A percentile compares a stretch with the other conserved stretches of the same genome.
Conservation (phyloP, 2,329 filamentous ascomycete species). For the Sporothrix phasma region DNA sequence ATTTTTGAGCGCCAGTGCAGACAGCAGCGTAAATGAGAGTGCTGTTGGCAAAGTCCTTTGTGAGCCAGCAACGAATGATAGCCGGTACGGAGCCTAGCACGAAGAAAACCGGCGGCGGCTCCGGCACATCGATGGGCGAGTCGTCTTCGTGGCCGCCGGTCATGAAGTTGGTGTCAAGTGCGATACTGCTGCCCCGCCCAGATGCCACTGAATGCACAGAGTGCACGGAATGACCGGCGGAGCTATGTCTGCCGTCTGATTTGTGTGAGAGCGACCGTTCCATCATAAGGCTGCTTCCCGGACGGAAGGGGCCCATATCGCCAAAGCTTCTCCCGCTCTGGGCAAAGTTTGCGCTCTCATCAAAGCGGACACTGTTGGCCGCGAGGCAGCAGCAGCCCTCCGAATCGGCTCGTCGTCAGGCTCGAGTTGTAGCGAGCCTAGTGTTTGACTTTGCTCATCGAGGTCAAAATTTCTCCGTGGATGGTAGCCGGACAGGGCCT, state of each 20-base stretch:
- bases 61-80: slow-evolving; percentile 93
- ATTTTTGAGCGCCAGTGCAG: slow-evolving; percentile 84
- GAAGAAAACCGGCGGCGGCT: slow-evolving; percentile 73
- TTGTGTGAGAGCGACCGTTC: slow-evolving; percentile 90
- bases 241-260: slow-evolving; percentile 90
- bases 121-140: slow-evolving; percentile 61
- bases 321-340: slow-evolving; percentile 73
- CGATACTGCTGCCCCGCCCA: slow-evolving; percentile 78
- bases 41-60: slow-evolving; percentile 78
- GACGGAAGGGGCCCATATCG: slow-evolving; percentile 69
- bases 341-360: slow-evolving; percentile 80
- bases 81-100: slow-evolving; percentile 82
- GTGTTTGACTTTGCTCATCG: slow-evolving; percentile 73
- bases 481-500: slow-evolving; percentile 72
- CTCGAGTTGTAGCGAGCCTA: slow-evolving; percentile 75
- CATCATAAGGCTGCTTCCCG: slow-evolving; percentile 76
- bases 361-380: slow-evolving; percentile 97
- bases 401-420: slow-evolving; percentile 77
- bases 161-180: slow-evolving; percentile 63
- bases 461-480: slow-evolving; percentile 85
- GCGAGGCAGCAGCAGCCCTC: slow-evolving; percentile 67
- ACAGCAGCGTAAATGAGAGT: slow-evolving; percentile 84
- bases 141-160: slow-evolving; percentile 53
- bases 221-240: slow-evolving; percentile 67
- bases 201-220: slow-evolving; percentile 62